phyloP scores from a whole-genome alignment of 2,329 filamentous ascomycete genomes.

The Trichoderma brevicompactum region DNA sequence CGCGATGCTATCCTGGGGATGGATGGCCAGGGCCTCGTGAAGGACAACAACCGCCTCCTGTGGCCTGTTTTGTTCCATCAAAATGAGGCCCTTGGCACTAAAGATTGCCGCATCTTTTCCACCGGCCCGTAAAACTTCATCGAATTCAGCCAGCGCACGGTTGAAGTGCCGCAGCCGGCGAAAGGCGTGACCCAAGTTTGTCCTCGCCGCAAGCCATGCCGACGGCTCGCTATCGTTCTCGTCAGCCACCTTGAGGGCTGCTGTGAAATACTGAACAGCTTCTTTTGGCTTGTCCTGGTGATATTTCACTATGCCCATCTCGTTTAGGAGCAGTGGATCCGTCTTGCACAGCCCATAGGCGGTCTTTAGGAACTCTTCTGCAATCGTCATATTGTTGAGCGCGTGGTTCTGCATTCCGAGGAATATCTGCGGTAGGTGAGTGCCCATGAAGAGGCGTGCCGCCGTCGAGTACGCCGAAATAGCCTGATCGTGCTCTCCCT shows the following conservation, averaged over 20 bases:
- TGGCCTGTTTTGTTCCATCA: slow-evolving; percentile 74
- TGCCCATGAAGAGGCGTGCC: slow-evolving; percentile 92
- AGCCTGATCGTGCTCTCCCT: slow-evolving; percentile 97
- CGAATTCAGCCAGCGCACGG: slow-evolving; percentile 78
- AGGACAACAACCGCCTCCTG: slow-evolving; percentile 80
- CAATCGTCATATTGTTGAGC: slow-evolving; percentile 90
- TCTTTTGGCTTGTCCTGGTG: slow-evolving; percentile 80
- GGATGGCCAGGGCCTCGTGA: slow-evolving; percentile 81
- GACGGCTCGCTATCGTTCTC: slow-evolving; percentile 81
- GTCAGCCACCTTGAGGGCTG: slow-evolving; percentile 75
- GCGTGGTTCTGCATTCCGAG: slow-evolving; percentile 98
- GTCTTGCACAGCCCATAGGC: slow-evolving; percentile 81
- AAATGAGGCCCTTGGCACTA: slow-evolving; percentile 79
- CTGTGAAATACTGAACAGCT: slow-evolving; percentile 76
- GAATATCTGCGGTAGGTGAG: slow-evolving; percentile 93
- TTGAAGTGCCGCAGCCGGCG: slow-evolving; percentile 66
- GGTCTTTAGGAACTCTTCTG: slow-evolving; percentile 91
- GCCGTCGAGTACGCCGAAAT: slow-evolving; percentile 98
- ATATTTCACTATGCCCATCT: slow-evolving; percentile 94
- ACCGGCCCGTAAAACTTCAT: slow-evolving; percentile 82
- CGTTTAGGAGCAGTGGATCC: slow-evolving; percentile 90
- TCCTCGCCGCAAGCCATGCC: slow-evolving; percentile 81
- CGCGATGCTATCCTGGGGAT: slow-evolving; percentile 79
- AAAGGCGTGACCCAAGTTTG: slow-evolving; percentile 88
- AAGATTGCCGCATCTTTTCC: slow-evolving; percentile 80